These are phyloP conservation scores for Wickerhamiella siamensis DNA, from an alignment of 805 yeast species.

Conservation along the genomic window DNA sequence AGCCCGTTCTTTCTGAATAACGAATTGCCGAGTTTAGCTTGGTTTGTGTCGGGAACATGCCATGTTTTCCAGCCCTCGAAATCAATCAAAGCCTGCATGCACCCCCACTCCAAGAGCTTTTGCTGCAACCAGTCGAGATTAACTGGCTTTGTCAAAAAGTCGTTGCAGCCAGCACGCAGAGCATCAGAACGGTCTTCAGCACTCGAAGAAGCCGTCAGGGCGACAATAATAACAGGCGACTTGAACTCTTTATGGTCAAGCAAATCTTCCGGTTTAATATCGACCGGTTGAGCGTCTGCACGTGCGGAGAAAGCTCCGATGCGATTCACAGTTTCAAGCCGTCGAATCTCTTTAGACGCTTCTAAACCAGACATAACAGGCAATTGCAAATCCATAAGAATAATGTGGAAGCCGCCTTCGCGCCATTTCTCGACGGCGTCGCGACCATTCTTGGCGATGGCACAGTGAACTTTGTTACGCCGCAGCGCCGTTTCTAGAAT, in stretches of 20 bases:
- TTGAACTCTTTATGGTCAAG: constrained; percentile 52
- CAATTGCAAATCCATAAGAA: constrained; percentile 91
- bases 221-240: constrained; percentile 95
- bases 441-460: constrained; percentile 81
- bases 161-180: constrained; percentile 93
- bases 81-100: constrained; percentile 95
- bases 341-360: constrained; percentile 81
- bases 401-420: constrained; percentile 85
- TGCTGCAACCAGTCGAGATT: constrained; percentile 86
- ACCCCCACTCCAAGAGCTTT: constrained; percentile 90
- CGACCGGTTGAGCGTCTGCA: constrained; percentile 19
- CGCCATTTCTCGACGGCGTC: constrained; percentile 94
- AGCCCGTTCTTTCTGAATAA: neutral
- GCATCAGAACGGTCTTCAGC: constrained; percentile 81
- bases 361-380: constrained; percentile 95
- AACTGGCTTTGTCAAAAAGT: constrained; percentile 90
- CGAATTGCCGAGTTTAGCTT: neutral
- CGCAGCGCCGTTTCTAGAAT: constrained; percentile 80
- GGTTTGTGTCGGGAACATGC: constrained; percentile 10
- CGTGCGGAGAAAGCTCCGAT: constrained; percentile 47
- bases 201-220: constrained; percentile 83
- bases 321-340: constrained; percentile 63
- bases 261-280: constrained; percentile 30
- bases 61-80: constrained; percentile 72
- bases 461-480: constrained; percentile 69